A percentile compares a stretch with the other conserved stretches of the same genome.
These are phyloP conservation scores for Synchytrium microbalum DNA, from an alignment of 371 early-diverging fungal genomes.

Conservation along the genomic window DNA sequence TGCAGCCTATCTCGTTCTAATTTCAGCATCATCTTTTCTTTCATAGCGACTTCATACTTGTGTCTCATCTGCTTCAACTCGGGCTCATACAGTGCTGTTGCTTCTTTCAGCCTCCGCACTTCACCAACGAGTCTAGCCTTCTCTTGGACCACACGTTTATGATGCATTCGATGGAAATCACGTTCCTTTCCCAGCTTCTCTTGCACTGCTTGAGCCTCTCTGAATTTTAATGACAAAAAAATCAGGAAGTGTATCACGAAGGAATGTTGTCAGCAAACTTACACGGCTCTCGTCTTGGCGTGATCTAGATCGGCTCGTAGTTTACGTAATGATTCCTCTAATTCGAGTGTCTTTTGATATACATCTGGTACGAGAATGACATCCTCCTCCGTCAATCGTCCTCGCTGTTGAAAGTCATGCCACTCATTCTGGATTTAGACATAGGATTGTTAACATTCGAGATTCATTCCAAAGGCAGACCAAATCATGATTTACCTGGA, in stretches of 20 bases:
- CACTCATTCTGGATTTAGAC: slow-evolving; percentile 37
- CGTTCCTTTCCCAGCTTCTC: slow-evolving; percentile 43
- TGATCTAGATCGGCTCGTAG: slow-evolving; percentile 37
- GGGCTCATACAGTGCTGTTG: slow-evolving; percentile 38
- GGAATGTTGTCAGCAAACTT: slow-evolving; percentile 4
- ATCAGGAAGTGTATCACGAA: background rate
- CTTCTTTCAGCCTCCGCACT: slow-evolving; percentile 39
- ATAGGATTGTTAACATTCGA: background rate
- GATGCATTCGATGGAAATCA: slow-evolving; percentile 50
- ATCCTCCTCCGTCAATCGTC: slow-evolving; percentile 31
- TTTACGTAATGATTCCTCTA: slow-evolving; percentile 36
- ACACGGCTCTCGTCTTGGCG: slow-evolving; percentile 41
- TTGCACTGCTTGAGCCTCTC: no score
- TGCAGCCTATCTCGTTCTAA: slow-evolving; percentile 40
- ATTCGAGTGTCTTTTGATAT: slow-evolving; percentile 37
- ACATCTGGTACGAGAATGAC: slow-evolving; percentile 39
- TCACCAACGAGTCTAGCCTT: slow-evolving; percentile 36
- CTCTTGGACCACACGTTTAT: slow-evolving; percentile 48
- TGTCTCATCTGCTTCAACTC: slow-evolving; percentile 26
- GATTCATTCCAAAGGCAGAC: background rate
- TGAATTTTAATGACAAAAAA: no score
- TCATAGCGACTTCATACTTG: slow-evolving; percentile 44
- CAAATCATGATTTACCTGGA: slow-evolving; percentile 29
- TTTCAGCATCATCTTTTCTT: slow-evolving; percentile 45
- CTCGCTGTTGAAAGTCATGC: slow-evolving; percentile 41